Base-by-base conservation (phyloP, 352 stramenopile species). In the Thalassiosira oceanica region DNA sequence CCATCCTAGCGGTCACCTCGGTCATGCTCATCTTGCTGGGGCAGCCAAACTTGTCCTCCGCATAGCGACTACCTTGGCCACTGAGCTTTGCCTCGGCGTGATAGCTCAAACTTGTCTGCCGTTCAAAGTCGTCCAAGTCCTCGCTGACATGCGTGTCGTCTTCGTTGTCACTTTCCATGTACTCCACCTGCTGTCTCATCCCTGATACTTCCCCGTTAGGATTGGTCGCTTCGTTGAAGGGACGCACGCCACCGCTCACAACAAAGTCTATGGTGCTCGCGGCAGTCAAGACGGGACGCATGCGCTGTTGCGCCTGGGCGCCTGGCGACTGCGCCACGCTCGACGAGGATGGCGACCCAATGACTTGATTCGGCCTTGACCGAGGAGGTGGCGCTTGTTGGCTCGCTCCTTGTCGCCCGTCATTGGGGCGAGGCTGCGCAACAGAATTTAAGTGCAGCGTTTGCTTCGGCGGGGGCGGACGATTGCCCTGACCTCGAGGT, bases 61-160 rank as follows among this genome's bases (percentile, higher is more conserved):
- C 55, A 51, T 74, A 42, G 26, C 27, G 56, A 15, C 53, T 66
- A 6, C 24, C 18, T 13, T 23, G 10, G 26, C 10, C n/a, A 31
- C 52, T 46, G 60, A 56, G 52, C 39, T 77, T 77, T 11, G 49
- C 44, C 23, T 77, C 66, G 4, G 57, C 66, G 29, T 77, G 57
- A 50, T 66, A 65, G 23, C 66, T 77, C 21, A 77, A 51, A 2
- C 51, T 70, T 26, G 42, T 66, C 29, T 62, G 68, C 24, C 46
- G 36, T 43, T 70, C 66, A 41, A 71, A 67, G 35, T 69, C 56
- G 29, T 70, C 50, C 20, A 61, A 51, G 23, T 69, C 28, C 20
- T 11, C 46, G 36, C 36, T 20, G 8, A 20, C 36, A 13, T 29
- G 3, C 16, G 6, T 27, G 48, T n/a, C 18, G 42, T 51, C 54